phyloP scores from a whole-genome alignment of 768 basidiomycete genomes.

The Amanita rubescens region DNA sequence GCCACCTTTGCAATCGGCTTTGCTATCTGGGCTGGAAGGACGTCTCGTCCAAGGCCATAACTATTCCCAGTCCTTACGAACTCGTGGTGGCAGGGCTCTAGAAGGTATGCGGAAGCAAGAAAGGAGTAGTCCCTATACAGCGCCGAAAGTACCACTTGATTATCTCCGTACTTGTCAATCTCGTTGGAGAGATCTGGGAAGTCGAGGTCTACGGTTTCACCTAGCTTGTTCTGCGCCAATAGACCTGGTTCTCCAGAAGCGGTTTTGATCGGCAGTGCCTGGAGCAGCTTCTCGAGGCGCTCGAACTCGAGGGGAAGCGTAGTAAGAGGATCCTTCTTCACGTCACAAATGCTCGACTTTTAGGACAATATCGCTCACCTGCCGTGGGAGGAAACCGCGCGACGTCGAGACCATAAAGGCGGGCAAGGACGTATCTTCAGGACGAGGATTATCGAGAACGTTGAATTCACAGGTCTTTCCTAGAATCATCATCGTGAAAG shows the following conservation, averaged over 20 bases:
- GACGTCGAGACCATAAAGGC: slow-evolving; percentile 18
- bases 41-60: slow-evolving; percentile 20
- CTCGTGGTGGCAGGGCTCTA: slow-evolving; percentile 22
- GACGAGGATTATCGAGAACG: slow-evolving; percentile 6
- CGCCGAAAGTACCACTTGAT: slow-evolving; percentile 8
- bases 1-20: slow-evolving; percentile 21
- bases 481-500: background rate
- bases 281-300: slow-evolving; percentile 19
- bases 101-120: slow-evolving; percentile 23
- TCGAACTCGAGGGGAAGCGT: slow-evolving; percentile 19
- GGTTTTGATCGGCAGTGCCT: slow-evolving; percentile 23
- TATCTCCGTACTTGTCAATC: slow-evolving; percentile 17
- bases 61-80: slow-evolving; percentile 17
- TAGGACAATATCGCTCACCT: background rate
- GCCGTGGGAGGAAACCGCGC: slow-evolving; percentile 18
- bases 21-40: slow-evolving; percentile 19
- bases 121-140: slow-evolving; percentile 16
- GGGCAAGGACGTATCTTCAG: slow-evolving; percentile 12
- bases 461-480: background rate
- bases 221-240: slow-evolving; percentile 19
- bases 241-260: slow-evolving; percentile 22
- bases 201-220: slow-evolving; percentile 20
- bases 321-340: slow-evolving; percentile 17
- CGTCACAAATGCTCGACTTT: background rate
- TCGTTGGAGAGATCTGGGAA: slow-evolving; percentile 17